phyloP scores from a whole-genome alignment of 352 stramenopile species.

The Globisporangium spiculum region DNA sequence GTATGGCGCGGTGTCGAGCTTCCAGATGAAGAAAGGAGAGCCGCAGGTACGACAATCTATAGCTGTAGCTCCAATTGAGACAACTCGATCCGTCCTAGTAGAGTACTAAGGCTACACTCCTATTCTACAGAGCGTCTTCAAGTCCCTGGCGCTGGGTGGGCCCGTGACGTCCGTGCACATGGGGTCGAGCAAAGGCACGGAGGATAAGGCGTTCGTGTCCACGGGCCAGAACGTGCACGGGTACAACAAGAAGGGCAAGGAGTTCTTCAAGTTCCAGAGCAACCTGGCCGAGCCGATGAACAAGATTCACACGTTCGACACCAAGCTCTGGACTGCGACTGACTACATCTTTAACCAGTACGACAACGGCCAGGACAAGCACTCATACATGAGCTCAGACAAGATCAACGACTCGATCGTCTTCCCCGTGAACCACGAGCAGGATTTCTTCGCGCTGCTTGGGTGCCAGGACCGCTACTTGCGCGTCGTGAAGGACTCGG shows the following conservation, averaged over 20 bases:
- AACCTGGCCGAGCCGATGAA: constrained; percentile 80
- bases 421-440: constrained; percentile 48
- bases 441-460: constrained; percentile 63
- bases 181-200: constrained; percentile 65
- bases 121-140: constrained; percentile 52
- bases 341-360: constrained; percentile 85
- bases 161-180: constrained; percentile 68
- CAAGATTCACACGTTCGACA: constrained; percentile 64
- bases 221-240: constrained; percentile 68
- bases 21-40: constrained; percentile 85
- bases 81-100: background rate
- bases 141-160: constrained; percentile 49
- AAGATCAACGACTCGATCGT: constrained; percentile 79
- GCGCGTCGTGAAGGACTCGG: constrained; percentile 57
- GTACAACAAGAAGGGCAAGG: constrained; percentile 84
- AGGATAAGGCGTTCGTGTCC: constrained; percentile 74
- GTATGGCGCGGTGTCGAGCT: constrained; percentile 74
- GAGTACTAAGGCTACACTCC: background rate
- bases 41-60: constrained; percentile 34
- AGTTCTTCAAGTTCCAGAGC: constrained; percentile 86
- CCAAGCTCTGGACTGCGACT: constrained; percentile 70
- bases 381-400: constrained; percentile 76
- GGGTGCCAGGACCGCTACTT: constrained; percentile 74
- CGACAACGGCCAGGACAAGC: constrained; percentile 73
- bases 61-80: background rate